Evolutionary conservation across 164 flowering plant species (phyloP).

Genomic region (Umbellularia californica): DNA sequence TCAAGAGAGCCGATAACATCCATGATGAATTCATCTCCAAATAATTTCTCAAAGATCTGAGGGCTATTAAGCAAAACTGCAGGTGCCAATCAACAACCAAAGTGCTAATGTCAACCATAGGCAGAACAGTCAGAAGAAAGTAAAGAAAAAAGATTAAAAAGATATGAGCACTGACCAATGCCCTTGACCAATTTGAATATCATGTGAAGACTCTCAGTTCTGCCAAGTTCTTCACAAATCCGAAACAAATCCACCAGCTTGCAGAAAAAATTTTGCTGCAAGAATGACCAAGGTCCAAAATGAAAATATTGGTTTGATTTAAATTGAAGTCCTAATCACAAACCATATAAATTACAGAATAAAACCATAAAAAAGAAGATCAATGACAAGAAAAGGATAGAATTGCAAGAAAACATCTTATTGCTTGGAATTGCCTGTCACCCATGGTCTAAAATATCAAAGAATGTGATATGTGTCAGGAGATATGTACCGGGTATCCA

Average conservation of each 20-base stretch:
- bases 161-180: slow-evolving; percentile 56
- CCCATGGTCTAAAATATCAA: too few species aligned
- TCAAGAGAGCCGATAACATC: slow-evolving; percentile 91
- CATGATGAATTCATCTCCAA: slow-evolving; percentile 89
- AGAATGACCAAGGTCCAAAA: slow-evolving; percentile 5
- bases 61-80: slow-evolving; percentile 86
- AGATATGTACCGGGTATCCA: too few species aligned
- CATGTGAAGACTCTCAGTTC: slow-evolving; percentile 74
- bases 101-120: too few species aligned
- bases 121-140: not conserved
- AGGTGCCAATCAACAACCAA: slow-evolving; percentile 7
- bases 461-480: too few species aligned
- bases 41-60: slow-evolving; percentile 84
- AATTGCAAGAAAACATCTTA: too few species aligned
- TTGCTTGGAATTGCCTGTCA: too few species aligned
- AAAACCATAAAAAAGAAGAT: too few species aligned
- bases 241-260: slow-evolving; percentile 78
- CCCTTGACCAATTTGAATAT: slow-evolving; percentile 78
- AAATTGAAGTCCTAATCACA: too few species aligned
- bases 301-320: not conserved
- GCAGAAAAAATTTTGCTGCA: slow-evolving; percentile 75
- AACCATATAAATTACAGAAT: too few species aligned
- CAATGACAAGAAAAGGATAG: too few species aligned
- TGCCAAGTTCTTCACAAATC: slow-evolving; percentile 83
- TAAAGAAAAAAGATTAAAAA: not conserved